Conservation (phyloP, 2,329 filamentous ascomycete species). For the Stagonosporopsis chrysanthemi region DNA sequence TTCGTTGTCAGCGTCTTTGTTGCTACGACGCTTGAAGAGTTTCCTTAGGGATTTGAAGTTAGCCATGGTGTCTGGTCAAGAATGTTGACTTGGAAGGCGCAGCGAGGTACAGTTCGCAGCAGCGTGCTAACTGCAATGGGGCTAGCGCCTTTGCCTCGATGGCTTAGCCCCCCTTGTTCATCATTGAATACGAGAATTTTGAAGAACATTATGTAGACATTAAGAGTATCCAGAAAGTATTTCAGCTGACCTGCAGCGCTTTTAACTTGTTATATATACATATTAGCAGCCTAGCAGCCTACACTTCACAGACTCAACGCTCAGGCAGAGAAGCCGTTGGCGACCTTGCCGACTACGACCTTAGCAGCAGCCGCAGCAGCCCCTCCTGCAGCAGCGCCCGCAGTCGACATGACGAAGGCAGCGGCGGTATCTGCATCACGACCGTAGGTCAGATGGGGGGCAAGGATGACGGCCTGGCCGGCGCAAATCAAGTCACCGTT, state of each 20-base stretch:
- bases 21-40: background rate
- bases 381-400: constrained; percentile 12
- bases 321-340: constrained; percentile 13
- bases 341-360: constrained; percentile 14
- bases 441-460: constrained; percentile 47
- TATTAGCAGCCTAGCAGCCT: background rate
- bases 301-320: background rate
- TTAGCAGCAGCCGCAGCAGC: constrained; percentile 17
- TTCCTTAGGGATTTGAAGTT: background rate
- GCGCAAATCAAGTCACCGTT: constrained; percentile 46
- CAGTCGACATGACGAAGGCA: constrained; percentile 38
- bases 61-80: background rate
- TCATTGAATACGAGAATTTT: background rate
- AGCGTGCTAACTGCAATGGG: background rate
- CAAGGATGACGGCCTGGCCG: constrained; percentile 37
- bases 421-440: constrained; percentile 42
- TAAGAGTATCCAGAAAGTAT: constrained; percentile 1
- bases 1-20: background rate
- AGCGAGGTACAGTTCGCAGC: background rate
- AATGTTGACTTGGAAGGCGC: background rate
- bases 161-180: constrained; percentile 1
- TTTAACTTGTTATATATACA: constrained; percentile 6
- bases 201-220: background rate
- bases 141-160: background rate
- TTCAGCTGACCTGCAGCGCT: constrained; percentile 13